phyloP scores from a whole-genome alignment of 2,329 filamentous ascomycete genomes.

The Ascochyta clinopodiicola region DNA sequence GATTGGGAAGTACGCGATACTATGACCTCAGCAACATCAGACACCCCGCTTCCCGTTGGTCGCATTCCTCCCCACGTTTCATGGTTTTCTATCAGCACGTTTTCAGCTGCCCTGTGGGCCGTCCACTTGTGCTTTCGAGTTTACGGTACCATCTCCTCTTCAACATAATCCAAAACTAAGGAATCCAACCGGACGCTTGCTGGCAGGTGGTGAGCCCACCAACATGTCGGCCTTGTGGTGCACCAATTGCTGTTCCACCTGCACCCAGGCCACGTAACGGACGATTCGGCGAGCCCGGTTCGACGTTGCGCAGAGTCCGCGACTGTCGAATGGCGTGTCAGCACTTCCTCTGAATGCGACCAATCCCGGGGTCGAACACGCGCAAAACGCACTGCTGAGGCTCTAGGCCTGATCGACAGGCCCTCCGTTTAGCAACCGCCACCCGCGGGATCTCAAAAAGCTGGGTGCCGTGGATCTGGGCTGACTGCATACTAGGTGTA shows the following conservation, averaged over 20 bases:
- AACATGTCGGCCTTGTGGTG: background rate
- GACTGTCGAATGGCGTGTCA: constrained; percentile 6
- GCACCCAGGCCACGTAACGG: constrained; percentile 1
- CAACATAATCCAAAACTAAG: constrained; percentile 6
- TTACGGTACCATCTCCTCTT: constrained; percentile 6
- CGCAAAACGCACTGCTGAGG: constrained; percentile 11
- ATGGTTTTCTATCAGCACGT: background rate
- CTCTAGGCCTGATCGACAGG: constrained; percentile 17
- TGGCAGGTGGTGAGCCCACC: constrained; percentile 11
- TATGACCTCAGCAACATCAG: constrained; percentile 4
- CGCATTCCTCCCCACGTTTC: constrained; percentile 1
- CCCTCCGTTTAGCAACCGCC: constrained; percentile 9
- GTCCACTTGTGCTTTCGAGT: background rate
- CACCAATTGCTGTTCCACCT: constrained; percentile 9
- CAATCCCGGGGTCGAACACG: constrained; percentile 3
- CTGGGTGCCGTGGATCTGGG: constrained; percentile 12
- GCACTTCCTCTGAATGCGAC: constrained; percentile 5
- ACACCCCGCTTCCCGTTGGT: constrained; percentile 1
- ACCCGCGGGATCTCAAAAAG: constrained; percentile 18
- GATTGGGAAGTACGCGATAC: constrained; percentile 16
- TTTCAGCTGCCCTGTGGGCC: constrained; percentile 4
- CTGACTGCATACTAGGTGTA: constrained; percentile 1
- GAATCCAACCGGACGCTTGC: constrained; percentile 3
- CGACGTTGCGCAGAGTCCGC: constrained; percentile 5
- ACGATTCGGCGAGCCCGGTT: constrained; percentile 6